Conservation (phyloP, 2,329 filamentous ascomycete genomes). For the Fusarium pilosicola region DNA sequence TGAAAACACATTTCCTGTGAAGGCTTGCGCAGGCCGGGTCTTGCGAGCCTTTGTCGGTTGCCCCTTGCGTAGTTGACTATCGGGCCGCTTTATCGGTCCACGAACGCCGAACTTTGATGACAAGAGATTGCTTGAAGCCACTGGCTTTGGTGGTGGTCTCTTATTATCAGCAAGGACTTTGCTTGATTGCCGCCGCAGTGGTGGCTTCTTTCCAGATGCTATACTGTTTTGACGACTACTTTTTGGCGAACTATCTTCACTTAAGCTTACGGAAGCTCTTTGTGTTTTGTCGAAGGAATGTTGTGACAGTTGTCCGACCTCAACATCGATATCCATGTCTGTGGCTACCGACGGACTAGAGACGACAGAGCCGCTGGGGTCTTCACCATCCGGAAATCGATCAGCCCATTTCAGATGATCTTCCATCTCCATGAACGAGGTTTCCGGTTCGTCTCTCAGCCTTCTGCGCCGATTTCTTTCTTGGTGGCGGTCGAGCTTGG, state of each 20-base stretch:
- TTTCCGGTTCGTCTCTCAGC: constrained; percentile 48
- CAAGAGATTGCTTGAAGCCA: constrained; percentile 4
- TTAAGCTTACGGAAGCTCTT: not conserved
- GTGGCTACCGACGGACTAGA: not conserved
- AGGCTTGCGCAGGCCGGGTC: constrained; percentile 11
- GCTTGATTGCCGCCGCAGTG: not conserved
- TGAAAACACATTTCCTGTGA: constrained; percentile 56
- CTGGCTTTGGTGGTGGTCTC: constrained; percentile 2
- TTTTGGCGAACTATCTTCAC: constrained; percentile 1
- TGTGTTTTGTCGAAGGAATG: constrained; percentile 3
- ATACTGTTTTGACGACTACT: constrained; percentile 8
- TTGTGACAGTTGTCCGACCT: not conserved
- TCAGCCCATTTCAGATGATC: constrained; percentile 37
- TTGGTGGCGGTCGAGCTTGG: constrained; percentile 52
- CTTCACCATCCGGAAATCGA: constrained; percentile 17
- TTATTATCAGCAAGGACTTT: not conserved
- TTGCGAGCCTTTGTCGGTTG: constrained; percentile 13
- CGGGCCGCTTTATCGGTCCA: not conserved
- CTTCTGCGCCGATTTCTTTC: constrained; percentile 57
- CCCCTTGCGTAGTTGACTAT: constrained; percentile 1
- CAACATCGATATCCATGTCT: constrained; percentile 9
- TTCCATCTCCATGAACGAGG: constrained; percentile 33
- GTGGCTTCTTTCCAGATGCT: constrained; percentile 1
- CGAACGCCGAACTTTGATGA: constrained; percentile 17
- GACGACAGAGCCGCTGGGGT: not conserved